Evolutionary conservation across 768 basidiomycete genomes (phyloP).

Genomic region (Boletus sp.): DNA sequence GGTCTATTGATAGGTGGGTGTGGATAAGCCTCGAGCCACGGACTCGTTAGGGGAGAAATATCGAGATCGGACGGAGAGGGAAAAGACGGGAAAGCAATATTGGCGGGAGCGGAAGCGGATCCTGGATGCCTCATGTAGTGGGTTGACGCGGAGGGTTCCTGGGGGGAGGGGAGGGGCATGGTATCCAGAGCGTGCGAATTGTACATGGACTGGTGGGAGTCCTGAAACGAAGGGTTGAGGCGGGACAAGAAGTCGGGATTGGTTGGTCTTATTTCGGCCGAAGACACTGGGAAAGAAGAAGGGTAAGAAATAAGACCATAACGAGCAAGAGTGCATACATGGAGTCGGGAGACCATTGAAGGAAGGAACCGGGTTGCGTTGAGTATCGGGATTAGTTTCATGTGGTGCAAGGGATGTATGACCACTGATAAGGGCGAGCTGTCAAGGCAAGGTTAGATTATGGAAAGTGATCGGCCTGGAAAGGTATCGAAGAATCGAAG

Average conservation of each 20-base stretch:
- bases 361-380: constrained; percentile 33
- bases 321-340: constrained; percentile 40
- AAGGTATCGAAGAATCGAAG: neutral
- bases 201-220: constrained; percentile 28
- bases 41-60: constrained; percentile 77
- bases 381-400: constrained; percentile 35
- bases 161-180: constrained; percentile 31
- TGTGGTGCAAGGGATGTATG: constrained; percentile 36
- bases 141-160: constrained; percentile 26
- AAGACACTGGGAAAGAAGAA: constrained; percentile 45
- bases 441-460: constrained; percentile 15
- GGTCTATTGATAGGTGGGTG: constrained; percentile 29
- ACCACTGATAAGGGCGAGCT: constrained; percentile 72
- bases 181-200: constrained; percentile 24
- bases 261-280: constrained; percentile 63
- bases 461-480: constrained; percentile 2
- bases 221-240: constrained; percentile 50
- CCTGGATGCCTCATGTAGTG: constrained; percentile 38
- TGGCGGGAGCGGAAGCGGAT: constrained; percentile 66
- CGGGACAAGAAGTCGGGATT: constrained; percentile 61
- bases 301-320: constrained; percentile 12
- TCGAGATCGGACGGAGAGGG: constrained; percentile 57
- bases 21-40: constrained; percentile 69
- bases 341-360: constrained; percentile 67
- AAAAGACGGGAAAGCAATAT: constrained; percentile 63